Evolutionary conservation across 495 filamentous ascomycete genomes (phyloP), one percentile per base, ranked within the genome.

Genomic region (Annulohypoxylon stygium): DNA sequence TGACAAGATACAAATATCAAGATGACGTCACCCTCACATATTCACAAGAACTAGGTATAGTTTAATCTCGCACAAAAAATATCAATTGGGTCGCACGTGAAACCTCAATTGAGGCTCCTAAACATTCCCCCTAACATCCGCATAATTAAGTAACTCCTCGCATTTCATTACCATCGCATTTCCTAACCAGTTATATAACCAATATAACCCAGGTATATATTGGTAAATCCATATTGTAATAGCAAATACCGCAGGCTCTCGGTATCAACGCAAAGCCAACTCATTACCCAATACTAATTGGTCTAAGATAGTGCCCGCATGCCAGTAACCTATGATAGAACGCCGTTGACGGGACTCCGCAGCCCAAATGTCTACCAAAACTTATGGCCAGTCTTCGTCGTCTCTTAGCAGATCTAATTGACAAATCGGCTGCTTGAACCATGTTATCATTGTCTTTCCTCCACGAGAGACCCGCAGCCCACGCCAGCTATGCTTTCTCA

Each of bases 201-300:
- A 3, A 30, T 30, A 4, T 30, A 30, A 30, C 11, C 33, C 20
- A 30, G 8, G 11, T 68, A 61, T 18, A 4, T 55, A 69, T 74
- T 74, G 55, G 55, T 50, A 74, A 74, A 66, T 74, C 43, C 48
- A n/a, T 74, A 9, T 33, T 66, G 65, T 74, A 65, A 74, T 69
- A 66, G 23, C 61, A 53, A 65, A 41, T 36, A 54, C 64, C 14
- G 14, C 59, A 54, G 23, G 14, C 37, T 63, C 61, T 33, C 43
- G 36, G 43, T 70, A 74, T 59, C 51, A 61, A 66, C 62, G 71
- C 66, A 74, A 61, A 62, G 66, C 61, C 67, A 74, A 64, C 66
- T 74, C 71, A 74, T 67, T 70, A 58, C 61, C 55, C 23, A 37
- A 62, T 54, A 70, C 63, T 58, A 75, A 75, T 75, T 75, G 68